phyloP scores from a whole-genome alignment of 257 asterid species.

The Craterostigma plantagineum region DNA sequence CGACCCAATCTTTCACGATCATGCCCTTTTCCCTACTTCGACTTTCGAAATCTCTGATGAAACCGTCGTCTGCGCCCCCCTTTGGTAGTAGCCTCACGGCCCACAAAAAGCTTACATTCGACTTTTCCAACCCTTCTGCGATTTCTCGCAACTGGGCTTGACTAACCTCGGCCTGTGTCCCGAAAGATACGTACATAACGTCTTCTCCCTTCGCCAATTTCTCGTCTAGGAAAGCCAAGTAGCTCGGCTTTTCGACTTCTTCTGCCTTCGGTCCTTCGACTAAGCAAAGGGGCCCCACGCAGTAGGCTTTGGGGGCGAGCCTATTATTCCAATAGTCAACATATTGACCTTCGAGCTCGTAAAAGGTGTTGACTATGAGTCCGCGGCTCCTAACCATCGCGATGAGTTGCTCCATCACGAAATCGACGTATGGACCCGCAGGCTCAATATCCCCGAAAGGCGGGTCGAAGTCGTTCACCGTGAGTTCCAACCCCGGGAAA shows the following conservation, averaged over 20 bases:
- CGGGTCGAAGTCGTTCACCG: slow-evolving; percentile 39
- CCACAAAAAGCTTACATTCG: slow-evolving; percentile 48
- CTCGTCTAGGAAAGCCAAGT: slow-evolving; percentile 27
- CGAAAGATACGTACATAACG: slow-evolving; percentile 59
- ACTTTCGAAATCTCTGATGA: slow-evolving; percentile 11
- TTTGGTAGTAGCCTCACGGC: slow-evolving; percentile 15
- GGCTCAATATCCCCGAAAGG: slow-evolving; percentile 36
- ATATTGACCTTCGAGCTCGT: slow-evolving; percentile 29
- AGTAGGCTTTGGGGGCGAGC: slow-evolving; percentile 31
- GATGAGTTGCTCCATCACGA: slow-evolving; percentile 19
- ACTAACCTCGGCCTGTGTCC: slow-evolving; percentile 51
- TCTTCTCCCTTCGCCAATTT: slow-evolving; percentile 12
- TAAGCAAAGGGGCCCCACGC: slow-evolving; percentile 49
- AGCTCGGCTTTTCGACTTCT: slow-evolving; percentile 7
- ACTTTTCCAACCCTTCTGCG: slow-evolving; percentile 29
- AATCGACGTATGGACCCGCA: slow-evolving; percentile 31
- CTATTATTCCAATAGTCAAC: slow-evolving; percentile 31
- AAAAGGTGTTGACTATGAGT: slow-evolving; percentile 28
- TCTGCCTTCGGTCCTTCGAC: slow-evolving; percentile 8
- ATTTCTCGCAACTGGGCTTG: slow-evolving; percentile 34
- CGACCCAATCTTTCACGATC: slow-evolving; percentile 47
- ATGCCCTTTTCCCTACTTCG: slow-evolving; percentile 22
- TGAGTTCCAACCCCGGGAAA: slow-evolving; percentile 23
- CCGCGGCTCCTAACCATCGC: slow-evolving; percentile 32
- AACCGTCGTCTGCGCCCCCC: not conserved